Conservation (phyloP, 768 basidiomycete genomes). For the Mycena floridula region DNA sequence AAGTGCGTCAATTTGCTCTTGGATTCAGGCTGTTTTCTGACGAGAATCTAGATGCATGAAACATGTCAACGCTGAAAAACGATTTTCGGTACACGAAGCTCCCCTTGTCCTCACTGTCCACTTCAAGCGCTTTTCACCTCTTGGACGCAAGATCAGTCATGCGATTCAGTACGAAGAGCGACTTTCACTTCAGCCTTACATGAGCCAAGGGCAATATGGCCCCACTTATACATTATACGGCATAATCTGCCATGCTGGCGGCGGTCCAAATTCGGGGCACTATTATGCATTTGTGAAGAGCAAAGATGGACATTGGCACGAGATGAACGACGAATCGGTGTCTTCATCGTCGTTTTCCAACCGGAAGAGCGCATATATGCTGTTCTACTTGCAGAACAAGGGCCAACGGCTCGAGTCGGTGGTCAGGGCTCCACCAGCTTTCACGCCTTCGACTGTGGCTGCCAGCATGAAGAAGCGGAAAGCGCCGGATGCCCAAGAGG, state of each 20-base stretch:
- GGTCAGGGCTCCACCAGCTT: too few species aligned
- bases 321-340: conserved; percentile 92
- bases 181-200: conserved; percentile 66
- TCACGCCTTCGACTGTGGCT: conserved; percentile 23
- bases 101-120: conserved; percentile 89
- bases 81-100: conserved; percentile 82
- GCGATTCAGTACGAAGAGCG: conserved; percentile 72
- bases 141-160: conserved; percentile 82
- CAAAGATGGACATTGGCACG: conserved; percentile 68
- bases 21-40: neutral
- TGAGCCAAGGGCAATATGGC: conserved; percentile 76
- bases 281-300: conserved; percentile 85
- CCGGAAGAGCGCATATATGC: conserved; percentile 79
- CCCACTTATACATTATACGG: conserved; percentile 85
- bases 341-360: conserved; percentile 30
- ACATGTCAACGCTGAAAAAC: conserved; percentile 84
- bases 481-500: conserved; percentile 32
- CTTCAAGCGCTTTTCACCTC: conserved; percentile 89
- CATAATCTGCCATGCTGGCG: conserved; percentile 88
- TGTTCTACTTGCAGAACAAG: conserved; percentile 85
- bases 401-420: conserved; percentile 70
- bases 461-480: conserved; percentile 46
- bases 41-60: conserved; percentile 72
- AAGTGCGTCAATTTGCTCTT: conserved; percentile 54
- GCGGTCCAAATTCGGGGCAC: conserved; percentile 92